Conservation (phyloP, 148 eudicot species). For the Tetragonia tetragonoides region DNA sequence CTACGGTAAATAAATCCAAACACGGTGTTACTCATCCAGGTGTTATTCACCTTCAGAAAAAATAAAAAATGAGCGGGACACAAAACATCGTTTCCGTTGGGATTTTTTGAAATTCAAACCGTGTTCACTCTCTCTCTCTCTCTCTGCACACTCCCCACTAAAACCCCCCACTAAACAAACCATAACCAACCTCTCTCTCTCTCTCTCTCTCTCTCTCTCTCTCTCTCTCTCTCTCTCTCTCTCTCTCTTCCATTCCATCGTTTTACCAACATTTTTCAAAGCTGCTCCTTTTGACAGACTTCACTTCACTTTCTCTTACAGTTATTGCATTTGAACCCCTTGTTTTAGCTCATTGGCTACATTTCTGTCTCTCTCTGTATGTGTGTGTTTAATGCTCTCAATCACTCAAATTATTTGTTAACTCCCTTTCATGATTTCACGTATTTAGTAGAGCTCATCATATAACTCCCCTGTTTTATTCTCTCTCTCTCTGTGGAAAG, state of each 20-base stretch:
- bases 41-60: not conserved
- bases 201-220: not conserved
- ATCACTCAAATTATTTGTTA: not conserved
- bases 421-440: slow-evolving; percentile 12
- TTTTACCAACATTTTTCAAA: not conserved
- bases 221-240: not conserved
- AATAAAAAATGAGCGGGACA: slow-evolving; percentile 5
- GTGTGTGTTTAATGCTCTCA: not conserved
- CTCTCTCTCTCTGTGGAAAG: not conserved
- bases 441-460: not conserved
- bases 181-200: not conserved
- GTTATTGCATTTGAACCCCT: not conserved
- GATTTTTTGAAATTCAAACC: slow-evolving; percentile 32
- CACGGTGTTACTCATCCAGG: not conserved
- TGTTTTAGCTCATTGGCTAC: slow-evolving; percentile 19
- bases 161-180: not conserved
- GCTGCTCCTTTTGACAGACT: not conserved
- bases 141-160: not conserved
- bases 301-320: too few species aligned
- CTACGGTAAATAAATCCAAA: not conserved
- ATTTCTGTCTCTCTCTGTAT: slow-evolving; percentile 10
- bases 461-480: slow-evolving; percentile 8
- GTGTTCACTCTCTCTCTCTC: not conserved
- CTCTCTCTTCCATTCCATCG: not conserved
- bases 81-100: slow-evolving; percentile 23